A percentile compares a stretch with the other conserved stretches of the same genome.
phyloP scores from a whole-genome alignment of 495 filamentous ascomycete species.

The Annulohypoxylon moriforme region DNA sequence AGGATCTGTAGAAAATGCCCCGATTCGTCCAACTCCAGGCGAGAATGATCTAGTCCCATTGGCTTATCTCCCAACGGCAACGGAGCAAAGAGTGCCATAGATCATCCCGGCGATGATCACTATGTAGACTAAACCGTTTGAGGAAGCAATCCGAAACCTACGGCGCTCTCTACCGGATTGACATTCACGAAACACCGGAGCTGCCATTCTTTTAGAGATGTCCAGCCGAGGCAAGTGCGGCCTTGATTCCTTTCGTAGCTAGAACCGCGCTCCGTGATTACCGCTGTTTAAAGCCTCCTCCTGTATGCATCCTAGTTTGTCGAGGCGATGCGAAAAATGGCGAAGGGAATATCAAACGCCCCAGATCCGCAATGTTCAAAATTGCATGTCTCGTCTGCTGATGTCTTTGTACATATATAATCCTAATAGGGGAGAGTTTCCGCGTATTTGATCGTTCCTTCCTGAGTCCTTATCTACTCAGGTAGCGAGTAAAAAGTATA shows the following conservation, averaged over 20 bases:
- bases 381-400: slow-evolving; percentile 6
- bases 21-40: slow-evolving; percentile 35
- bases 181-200: slow-evolving; percentile 42
- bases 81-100: slow-evolving; percentile 19
- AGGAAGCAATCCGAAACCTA: slow-evolving; percentile 39
- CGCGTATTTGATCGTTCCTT: not conserved
- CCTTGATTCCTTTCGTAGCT: slow-evolving; percentile 45
- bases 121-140: slow-evolving; percentile 23
- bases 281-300: slow-evolving; percentile 33
- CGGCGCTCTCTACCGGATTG: slow-evolving; percentile 40
- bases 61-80: slow-evolving; percentile 33
- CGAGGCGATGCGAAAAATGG: slow-evolving; percentile 35
- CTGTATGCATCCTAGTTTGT: slow-evolving; percentile 21
- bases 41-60: slow-evolving; percentile 21
- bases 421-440: slow-evolving; percentile 23
- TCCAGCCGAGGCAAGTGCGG: slow-evolving; percentile 49
- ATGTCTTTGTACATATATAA: slow-evolving; percentile 22
- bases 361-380: slow-evolving; percentile 24
- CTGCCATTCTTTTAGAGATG: slow-evolving; percentile 62
- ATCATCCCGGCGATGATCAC: slow-evolving; percentile 32
- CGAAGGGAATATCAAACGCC: slow-evolving; percentile 36
- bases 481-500: slow-evolving; percentile 14
- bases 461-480: slow-evolving; percentile 5
- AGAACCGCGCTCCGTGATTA: slow-evolving; percentile 39
- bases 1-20: slow-evolving; percentile 26